Evolutionary conservation across 139 green algal genomes (phyloP).

Genomic region (Coelastrella sp.): DNA sequence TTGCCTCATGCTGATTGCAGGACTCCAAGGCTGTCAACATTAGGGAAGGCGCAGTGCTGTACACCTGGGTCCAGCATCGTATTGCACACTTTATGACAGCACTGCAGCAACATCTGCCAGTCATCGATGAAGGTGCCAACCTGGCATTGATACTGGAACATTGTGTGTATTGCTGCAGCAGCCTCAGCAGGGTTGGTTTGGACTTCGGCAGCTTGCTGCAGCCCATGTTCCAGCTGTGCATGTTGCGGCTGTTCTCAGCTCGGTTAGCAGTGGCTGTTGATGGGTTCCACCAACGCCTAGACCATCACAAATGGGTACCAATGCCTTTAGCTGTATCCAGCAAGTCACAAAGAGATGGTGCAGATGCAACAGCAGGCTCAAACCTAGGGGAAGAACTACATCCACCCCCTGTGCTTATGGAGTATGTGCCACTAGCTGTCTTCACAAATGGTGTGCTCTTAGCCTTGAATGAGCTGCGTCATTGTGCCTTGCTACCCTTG

Average conservation of each 20-base stretch:
- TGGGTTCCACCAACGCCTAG: slow-evolving; percentile 80
- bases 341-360: not conserved
- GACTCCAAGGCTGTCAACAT: slow-evolving; percentile 37
- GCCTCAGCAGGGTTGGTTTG: slow-evolving; percentile 91
- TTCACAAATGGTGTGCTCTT: slow-evolving; percentile 92
- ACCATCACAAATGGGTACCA: slow-evolving; percentile 90
- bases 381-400: slow-evolving; percentile 24
- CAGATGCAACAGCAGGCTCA: not conserved
- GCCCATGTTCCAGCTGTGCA: slow-evolving; percentile 88
- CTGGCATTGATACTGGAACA: slow-evolving; percentile 94
- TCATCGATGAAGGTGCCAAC: slow-evolving; percentile 75
- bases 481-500: slow-evolving; percentile 81
- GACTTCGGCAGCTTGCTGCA: slow-evolving; percentile 92
- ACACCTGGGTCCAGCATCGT: slow-evolving; percentile 86
- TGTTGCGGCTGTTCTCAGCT: slow-evolving; percentile 70
- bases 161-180: slow-evolving; percentile 95
- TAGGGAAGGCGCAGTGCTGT: slow-evolving; percentile 73
- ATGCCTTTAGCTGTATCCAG: slow-evolving; percentile 63
- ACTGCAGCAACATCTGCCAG: slow-evolving; percentile 72
- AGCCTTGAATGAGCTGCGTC: slow-evolving; percentile 96
- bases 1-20: not conserved
- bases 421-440: slow-evolving; percentile 91
- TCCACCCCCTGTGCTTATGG: slow-evolving; percentile 89
- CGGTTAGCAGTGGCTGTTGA: slow-evolving; percentile 73
- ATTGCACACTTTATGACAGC: slow-evolving; percentile 71